phyloP scores from a whole-genome alignment of 2,329 filamentous ascomycete genomes.

The Leptodontidium sp. region DNA sequence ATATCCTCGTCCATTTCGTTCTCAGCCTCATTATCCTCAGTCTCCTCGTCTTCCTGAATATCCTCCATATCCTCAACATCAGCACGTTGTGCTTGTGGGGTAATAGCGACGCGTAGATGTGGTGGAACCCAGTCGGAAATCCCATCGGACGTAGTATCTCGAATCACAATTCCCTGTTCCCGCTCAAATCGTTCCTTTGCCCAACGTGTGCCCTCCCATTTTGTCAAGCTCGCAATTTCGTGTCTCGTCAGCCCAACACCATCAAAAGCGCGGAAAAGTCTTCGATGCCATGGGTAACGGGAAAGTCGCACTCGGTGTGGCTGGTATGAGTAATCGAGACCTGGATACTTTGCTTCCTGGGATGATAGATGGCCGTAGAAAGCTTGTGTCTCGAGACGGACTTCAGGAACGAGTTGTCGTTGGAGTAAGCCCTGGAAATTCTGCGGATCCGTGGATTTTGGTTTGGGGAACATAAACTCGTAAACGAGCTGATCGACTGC shows the following conservation, averaged over 20 bases:
- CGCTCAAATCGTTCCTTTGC: conserved; percentile 81
- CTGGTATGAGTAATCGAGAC: conserved; percentile 77
- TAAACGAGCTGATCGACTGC: conserved; percentile 77
- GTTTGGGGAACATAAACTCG: conserved; percentile 75
- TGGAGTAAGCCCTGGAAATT: conserved; percentile 76
- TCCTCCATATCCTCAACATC: conserved; percentile 48
- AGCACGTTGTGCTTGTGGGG: conserved; percentile 32
- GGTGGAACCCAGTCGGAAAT: conserved; percentile 69
- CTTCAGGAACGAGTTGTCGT: conserved; percentile 74
- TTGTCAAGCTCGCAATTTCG: conserved; percentile 77
- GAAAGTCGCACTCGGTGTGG: conserved; percentile 81
- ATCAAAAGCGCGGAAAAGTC: conserved; percentile 80
- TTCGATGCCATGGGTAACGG: conserved; percentile 78
- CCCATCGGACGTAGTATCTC: conserved; percentile 75
- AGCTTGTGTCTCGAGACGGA: conserved; percentile 74
- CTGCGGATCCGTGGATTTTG: conserved; percentile 71
- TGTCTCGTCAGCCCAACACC: conserved; percentile 69
- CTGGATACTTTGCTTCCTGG: conserved; percentile 82
- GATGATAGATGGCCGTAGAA: conserved; percentile 84
- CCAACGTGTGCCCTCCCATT: conserved; percentile 87
- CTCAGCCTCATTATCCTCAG: conserved; percentile 47
- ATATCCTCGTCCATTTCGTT: conserved; percentile 52
- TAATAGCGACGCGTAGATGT: conserved; percentile 43
- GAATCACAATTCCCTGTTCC: conserved; percentile 74
- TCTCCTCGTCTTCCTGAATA: conserved; percentile 46